Conservation (phyloP, 192 early-diverging fungal genomes). For the Rhizophagus clarus region DNA sequence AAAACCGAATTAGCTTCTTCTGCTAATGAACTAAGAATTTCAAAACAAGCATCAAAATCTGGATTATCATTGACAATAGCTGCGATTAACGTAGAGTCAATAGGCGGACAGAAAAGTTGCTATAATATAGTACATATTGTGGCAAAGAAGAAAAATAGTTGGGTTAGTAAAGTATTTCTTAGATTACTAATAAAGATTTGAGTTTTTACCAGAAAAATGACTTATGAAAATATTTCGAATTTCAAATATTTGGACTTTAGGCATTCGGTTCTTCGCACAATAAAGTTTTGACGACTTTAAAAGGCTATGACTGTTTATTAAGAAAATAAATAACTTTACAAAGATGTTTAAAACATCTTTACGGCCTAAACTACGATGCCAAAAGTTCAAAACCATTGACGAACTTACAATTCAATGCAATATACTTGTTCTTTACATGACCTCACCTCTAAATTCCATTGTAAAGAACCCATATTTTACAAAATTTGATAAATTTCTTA, state of each 20-base stretch:
- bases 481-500: neutral
- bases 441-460: neutral
- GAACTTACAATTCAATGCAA: neutral
- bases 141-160: neutral
- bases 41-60: neutral
- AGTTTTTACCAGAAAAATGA: neutral
- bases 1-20: conserved; percentile 14
- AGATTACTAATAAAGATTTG: neutral
- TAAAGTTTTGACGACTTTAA: neutral
- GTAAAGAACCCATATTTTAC: neutral
- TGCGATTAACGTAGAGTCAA: conserved; percentile 22
- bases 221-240: neutral
- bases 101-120: neutral
- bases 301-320: neutral
- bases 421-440: neutral
- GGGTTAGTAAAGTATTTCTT: neutral
- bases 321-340: neutral
- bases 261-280: neutral
- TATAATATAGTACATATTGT: neutral
- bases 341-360: neutral
- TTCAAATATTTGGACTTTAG: neutral
- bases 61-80: neutral
- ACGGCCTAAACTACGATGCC: neutral
- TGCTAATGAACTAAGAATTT: conserved; percentile 1
- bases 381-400: neutral